Percentiles rank a stretch among this genome's conserved stretches.
These are phyloP conservation scores for Phytophthora syringae DNA, from an alignment of 352 stramenopile species.

Conservation along the genomic window DNA sequence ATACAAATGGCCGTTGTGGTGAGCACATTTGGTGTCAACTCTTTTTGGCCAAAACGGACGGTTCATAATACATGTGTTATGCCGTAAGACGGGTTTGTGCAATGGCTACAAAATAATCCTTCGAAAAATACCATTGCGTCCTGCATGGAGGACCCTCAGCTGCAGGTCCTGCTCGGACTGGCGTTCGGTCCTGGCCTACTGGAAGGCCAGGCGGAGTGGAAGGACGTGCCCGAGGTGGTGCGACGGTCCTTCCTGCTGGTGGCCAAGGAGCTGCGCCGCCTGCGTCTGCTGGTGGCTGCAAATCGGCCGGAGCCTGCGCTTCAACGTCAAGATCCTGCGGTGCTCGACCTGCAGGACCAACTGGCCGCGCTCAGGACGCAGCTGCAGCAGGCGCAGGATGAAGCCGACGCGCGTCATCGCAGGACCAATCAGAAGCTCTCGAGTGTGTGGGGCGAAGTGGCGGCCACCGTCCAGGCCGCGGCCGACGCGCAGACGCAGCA, in stretches of 20 bases:
- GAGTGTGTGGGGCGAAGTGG: slow-evolving; percentile 21
- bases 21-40: no score
- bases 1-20: no score
- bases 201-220: slow-evolving; percentile 50
- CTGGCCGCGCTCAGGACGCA: slow-evolving; percentile 8
- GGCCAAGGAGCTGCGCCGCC: slow-evolving; percentile 46
- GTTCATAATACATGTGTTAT: no score
- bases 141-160: no score
- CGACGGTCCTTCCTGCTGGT: slow-evolving; percentile 63
- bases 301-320: slow-evolving; percentile 1
- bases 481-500: slow-evolving; percentile 14
- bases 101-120: no score
- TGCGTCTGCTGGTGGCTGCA: slow-evolving; percentile 13
- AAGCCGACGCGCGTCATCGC: slow-evolving; percentile 5
- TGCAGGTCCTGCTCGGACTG: slow-evolving; percentile 49
- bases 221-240: slow-evolving; percentile 50
- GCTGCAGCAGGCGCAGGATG: background rate
- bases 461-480: slow-evolving; percentile 3
- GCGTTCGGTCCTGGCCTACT: slow-evolving; percentile 49
- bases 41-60: no score
- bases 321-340: background rate
- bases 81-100: no score
- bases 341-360: slow-evolving; percentile 1
- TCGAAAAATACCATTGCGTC: no score
- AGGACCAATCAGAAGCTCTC: slow-evolving; percentile 9